phyloP scores from a whole-genome alignment of 192 early-diverging fungal species.

The Backusella macrospora region DNA sequence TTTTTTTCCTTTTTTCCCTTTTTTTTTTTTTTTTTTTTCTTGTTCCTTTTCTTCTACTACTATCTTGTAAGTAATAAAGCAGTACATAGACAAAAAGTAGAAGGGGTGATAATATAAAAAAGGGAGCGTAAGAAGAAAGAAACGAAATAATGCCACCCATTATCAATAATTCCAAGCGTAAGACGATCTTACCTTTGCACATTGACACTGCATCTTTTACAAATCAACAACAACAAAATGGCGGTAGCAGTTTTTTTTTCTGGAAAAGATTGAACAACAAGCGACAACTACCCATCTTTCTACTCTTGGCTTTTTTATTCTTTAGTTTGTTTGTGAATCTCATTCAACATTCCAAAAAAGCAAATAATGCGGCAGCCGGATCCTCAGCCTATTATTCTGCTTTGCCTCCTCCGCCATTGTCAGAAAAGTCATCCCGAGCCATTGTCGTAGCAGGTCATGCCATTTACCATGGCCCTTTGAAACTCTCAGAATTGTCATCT shows the following conservation, averaged over 20 bases:
- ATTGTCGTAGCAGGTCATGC: slow-evolving; percentile 42
- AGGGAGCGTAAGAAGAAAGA: too few relatives aligned
- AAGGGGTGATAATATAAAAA: too few relatives aligned
- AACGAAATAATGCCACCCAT: background rate
- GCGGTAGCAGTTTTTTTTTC: background rate
- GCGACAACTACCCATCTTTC: slow-evolving; percentile 15
- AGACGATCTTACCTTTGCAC: slow-evolving; percentile 26
- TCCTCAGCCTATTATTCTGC: background rate
- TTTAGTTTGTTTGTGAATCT: slow-evolving; percentile 6
- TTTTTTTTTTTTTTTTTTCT: too few relatives aligned
- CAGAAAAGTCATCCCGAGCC: slow-evolving; percentile 11
- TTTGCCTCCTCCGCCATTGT: slow-evolving; percentile 27
- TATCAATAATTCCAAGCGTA: slow-evolving; percentile 17
- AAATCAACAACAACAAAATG: background rate
- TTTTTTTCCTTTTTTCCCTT: too few relatives aligned
- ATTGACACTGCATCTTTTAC: slow-evolving; percentile 28
- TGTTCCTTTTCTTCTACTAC: too few relatives aligned
- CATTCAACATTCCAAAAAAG: slow-evolving; percentile 1
- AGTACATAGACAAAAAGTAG: too few relatives aligned
- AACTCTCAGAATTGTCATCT: background rate
- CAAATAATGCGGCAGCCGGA: background rate
- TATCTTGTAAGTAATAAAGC: too few relatives aligned
- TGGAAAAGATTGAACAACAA: slow-evolving; percentile 18
- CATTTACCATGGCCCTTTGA: slow-evolving; percentile 28
- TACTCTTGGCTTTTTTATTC: slow-evolving; percentile 9